Evolutionary conservation across 805 yeast species (phyloP), one percentile per base, ranked within the genome.

Genomic region (Tetrapisispora phaffii): DNA sequence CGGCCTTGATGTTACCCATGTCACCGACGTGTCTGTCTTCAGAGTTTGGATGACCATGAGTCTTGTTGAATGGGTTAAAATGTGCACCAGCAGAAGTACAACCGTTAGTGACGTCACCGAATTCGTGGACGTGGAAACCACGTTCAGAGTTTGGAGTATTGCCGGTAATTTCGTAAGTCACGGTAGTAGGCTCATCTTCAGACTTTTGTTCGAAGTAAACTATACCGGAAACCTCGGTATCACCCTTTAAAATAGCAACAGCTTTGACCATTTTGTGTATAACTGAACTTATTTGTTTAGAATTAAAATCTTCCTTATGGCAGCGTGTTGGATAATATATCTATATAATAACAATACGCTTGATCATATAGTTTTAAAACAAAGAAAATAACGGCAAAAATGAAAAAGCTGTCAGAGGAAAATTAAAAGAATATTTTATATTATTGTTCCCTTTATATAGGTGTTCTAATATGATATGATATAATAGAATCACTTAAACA

Each of bases 21-120:
- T 93, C 98, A 70, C 98, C 98, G 60, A 56, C 68, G 46, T 65
- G 69, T 57, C 69, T 62, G 29, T 35, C 50, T 40, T 54, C 59
- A 42, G 53, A 95, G 59, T 77, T 78, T 69, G 96, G 96, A 46
- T 89, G 88, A 73, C 97, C 97, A 67, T 88, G 97, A 55, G 77
- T 77, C 75, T 84, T 83, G 50, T 77, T 75, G 66, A 82, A 83
- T 56, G 96, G 96, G 77, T 89, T 82, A 79, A 87, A 88, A 73
- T 89, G 97, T 48, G 96, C 96, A 63, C 97, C 97, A 45, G 97
- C 96, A 55, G 96, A 85, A 49, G 96, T 90, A 74, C 98, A 93
- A 55, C 98, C 98, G 68, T 93, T 93, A 71, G 98, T 58, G 50
- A 62, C 87, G 75, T 93, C 98, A 73, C 98, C 98, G 62, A 93